phyloP scores from a whole-genome alignment of 2,329 filamentous ascomycete species.

The Scopulariopsis brevicaulis region DNA sequence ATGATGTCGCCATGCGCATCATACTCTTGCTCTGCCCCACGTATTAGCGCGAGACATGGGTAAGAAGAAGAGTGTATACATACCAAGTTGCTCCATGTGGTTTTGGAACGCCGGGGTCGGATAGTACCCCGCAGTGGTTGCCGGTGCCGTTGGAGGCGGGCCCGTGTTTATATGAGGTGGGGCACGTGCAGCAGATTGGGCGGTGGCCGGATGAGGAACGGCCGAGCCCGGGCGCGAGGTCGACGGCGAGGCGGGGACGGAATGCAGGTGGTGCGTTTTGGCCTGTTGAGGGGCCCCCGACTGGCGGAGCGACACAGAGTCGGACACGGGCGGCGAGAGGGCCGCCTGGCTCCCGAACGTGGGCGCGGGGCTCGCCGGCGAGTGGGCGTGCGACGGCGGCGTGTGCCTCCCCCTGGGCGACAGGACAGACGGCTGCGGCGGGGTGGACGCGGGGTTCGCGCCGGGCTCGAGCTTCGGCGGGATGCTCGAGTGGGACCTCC shows the following conservation, averaged over 20 bases:
- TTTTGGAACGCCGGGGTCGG: conserved; percentile 76
- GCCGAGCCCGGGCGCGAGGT: not conserved
- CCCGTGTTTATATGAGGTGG: conserved; percentile 9
- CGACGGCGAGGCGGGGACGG: not conserved
- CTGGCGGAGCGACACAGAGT: conserved; percentile 33
- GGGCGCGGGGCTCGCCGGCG: conserved; percentile 37
- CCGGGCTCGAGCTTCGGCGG: conserved; percentile 60
- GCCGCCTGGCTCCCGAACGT: conserved; percentile 25
- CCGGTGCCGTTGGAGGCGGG: conserved; percentile 19
- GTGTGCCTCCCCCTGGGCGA: conserved; percentile 69
- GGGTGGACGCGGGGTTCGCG: conserved; percentile 24
- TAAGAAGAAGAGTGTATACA: conserved; percentile 34
- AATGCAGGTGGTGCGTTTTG: conserved; percentile 2
- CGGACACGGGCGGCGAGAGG: conserved; percentile 33
- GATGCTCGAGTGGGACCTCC: conserved; percentile 62
- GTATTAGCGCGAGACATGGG: conserved; percentile 32
- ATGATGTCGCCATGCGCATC: conserved; percentile 82
- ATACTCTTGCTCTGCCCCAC: conserved; percentile 83
- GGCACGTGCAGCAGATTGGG: not conserved
- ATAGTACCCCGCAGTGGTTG: conserved; percentile 46
- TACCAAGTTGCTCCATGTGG: conserved; percentile 92
- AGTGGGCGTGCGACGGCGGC: conserved; percentile 62
- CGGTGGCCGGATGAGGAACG: not conserved
- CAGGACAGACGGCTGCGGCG: conserved; percentile 37
- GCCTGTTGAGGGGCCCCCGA: conserved; percentile 12